These are phyloP conservation scores for Melanogaster broomeanus DNA, from an alignment of 768 basidiomycete genomes.

Conservation along the genomic window DNA sequence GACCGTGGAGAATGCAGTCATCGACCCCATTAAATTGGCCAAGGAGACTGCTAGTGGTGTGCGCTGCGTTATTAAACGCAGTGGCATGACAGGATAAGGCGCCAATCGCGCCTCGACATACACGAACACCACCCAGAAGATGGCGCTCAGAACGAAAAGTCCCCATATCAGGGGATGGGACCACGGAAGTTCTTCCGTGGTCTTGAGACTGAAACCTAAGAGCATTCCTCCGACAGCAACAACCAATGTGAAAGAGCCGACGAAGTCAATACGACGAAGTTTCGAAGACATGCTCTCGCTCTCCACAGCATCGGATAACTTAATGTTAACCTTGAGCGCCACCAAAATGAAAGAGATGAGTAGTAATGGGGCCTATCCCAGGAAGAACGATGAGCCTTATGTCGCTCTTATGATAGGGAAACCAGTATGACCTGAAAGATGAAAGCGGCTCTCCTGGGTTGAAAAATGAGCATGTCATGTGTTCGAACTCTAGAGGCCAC, in stretches of 20 bases:
- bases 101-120: conserved; percentile 78
- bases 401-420: neutral
- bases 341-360: conserved; percentile 71
- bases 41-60: conserved; percentile 83
- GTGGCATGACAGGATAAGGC: conserved; percentile 87
- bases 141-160: conserved; percentile 56
- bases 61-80: conserved; percentile 72
- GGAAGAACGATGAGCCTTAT: conserved; percentile 13
- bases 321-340: conserved; percentile 75
- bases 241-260: conserved; percentile 83
- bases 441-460: conserved; percentile 79
- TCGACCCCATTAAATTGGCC: conserved; percentile 75
- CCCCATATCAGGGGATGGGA: conserved; percentile 70
- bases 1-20: conserved; percentile 81
- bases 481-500: conserved; percentile 23
- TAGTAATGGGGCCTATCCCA: conserved; percentile 70
- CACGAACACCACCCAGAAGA: conserved; percentile 64
- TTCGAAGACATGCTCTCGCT: conserved; percentile 61
- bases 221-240: conserved; percentile 68
- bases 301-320: conserved; percentile 65
- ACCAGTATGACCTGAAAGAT: conserved; percentile 66
- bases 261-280: conserved; percentile 78
- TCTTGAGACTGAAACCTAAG: conserved; percentile 75
- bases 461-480: conserved; percentile 6
- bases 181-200: conserved; percentile 79